Base-by-base conservation (phyloP, 2,329 filamentous ascomycete genomes). In the Lachnellula occidentalis region DNA sequence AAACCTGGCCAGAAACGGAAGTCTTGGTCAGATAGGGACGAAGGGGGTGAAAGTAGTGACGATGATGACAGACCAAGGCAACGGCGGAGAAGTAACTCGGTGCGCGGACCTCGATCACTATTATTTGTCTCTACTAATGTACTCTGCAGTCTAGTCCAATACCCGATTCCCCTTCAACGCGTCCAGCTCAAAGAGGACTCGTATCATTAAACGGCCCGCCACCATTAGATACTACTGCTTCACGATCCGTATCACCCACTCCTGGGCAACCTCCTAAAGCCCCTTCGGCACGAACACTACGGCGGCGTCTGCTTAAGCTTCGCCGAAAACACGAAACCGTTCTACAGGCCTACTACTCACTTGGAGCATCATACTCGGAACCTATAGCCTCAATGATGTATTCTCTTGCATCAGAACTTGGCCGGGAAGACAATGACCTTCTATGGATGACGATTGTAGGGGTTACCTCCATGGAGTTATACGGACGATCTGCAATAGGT, bases 381-480 rank as follows among this genome's bases (percentile, higher is more conserved):
- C 94, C 94, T 1, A 89, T 97, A 53, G 94, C 92, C 0, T 95
- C 92, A 0, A 86, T 97, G 74, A 82, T 96, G 67, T 99, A 97
- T 71, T 95, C 91, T 0, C 78, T 99, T 14, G 94, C 92, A 1
- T 96, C 92, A 1, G 94, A 97, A 67, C 82, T 99, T 6, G 94
- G 94, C 58, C 87, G 92, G 51, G 94, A 97, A 76, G 92, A 97
- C 70, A 99, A 97, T 65, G 92, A 99, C 65, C 78, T 97, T 21
- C 78, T 99, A 14, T 99, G 94, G 94, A 80, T 96, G 55, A 85
- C 91, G 5, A 96, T 97, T 66, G 90, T 99, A 24, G 94, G 94
- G 5, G 90, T 96, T 36, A 91, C 88, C n/a, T 95, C 91, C 15
- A 86, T 95, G 72, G 92, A 96, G 69, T 79, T 96, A 1, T 95